Percentiles rank a stretch among this genome's conserved stretches.
These are phyloP conservation scores for Phoenix roebelenii DNA, from an alignment of 176 grass and related monocot species.

Conservation along the genomic window DNA sequence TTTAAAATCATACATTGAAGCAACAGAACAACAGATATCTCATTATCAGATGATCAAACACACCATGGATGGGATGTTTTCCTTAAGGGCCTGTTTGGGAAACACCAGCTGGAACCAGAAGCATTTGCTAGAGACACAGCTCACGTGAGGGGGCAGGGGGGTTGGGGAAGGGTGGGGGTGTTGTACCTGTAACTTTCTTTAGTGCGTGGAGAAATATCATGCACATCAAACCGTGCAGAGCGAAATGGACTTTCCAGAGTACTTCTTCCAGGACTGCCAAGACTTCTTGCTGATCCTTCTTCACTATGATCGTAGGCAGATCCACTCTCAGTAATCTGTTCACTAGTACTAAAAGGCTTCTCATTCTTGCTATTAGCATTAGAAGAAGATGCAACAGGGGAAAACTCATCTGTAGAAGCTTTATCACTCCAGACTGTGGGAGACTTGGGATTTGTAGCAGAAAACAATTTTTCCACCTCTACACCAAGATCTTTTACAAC, in stretches of 20 bases:
- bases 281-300: slow-evolving; percentile 54
- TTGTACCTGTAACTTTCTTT: slow-evolving; percentile 74
- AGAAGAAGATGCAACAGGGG: slow-evolving; percentile 61
- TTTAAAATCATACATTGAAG: too few species aligned
- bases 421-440: slow-evolving; percentile 73
- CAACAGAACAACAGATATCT: too few species aligned
- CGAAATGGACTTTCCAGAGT: slow-evolving; percentile 75
- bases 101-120: too few species aligned
- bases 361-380: slow-evolving; percentile 58
- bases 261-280: slow-evolving; percentile 65
- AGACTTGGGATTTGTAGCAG: slow-evolving; percentile 37
- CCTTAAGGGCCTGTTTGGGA: too few species aligned
- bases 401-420: slow-evolving; percentile 37
- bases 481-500: slow-evolving; percentile 62
- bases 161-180: too few species aligned
- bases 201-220: slow-evolving; percentile 54
- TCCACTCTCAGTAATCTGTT: slow-evolving; percentile 47
- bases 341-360: slow-evolving; percentile 34
- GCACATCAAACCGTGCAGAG: slow-evolving; percentile 43
- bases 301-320: slow-evolving; percentile 76
- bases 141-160: too few species aligned
- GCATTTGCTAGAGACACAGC: too few species aligned
- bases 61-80: too few species aligned
- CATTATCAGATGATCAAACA: too few species aligned
- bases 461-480: slow-evolving; percentile 51